Evolutionary conservation across 2,329 filamentous ascomycete species (phyloP), one percentile per base, ranked within the genome.

Genomic region (Cladosporium colombiae): DNA sequence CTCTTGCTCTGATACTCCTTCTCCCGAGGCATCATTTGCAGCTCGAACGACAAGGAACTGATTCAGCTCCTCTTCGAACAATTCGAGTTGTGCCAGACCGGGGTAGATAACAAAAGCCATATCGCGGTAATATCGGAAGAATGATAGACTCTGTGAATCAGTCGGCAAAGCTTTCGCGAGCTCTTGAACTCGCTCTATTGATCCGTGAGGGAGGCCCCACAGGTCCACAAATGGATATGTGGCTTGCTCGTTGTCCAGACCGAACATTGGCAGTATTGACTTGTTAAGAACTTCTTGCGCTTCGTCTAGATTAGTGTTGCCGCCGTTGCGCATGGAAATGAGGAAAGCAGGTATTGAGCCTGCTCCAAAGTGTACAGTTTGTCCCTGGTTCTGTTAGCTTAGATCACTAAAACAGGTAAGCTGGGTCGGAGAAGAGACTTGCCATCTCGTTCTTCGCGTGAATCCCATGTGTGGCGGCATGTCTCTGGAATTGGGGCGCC

Each of bases 181-280:
- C 62, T 87, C 85, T 65, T 80, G 83, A 5, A 86, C 81, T 70
- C 86, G 83, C 67, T 84, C 81, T 6, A 85, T 79, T 1, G 84
- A 86, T 59, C 84, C 85, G 65, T 88, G 85, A 1, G 85, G 85
- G 6, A 86, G 69, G 1, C 81, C 87, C 86, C 86, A 89, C 2
- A 89, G 76, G 71, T 88, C 86, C 31, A 89, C 85, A 70, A 89
- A 89, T 7, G 86, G 86, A 71, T 89, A 89, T 10, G 86, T 88
- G 4, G 85, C 85, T 44, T 83, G 86, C 71, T 88, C 86, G 69
- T 89, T 88, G 71, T 88, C 86, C 37, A 89, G 79, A 2, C 86
- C 86, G 65, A 89, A 81, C 64, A 88, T 84, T 0, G 86, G 86
- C 25, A 89, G 75, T 69, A 89, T 86, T 56, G 84, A 86, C 69